These are phyloP conservation scores for Epichloe hybrida DNA, from an alignment of 2,329 filamentous ascomycete species.

Conservation along the genomic window DNA sequence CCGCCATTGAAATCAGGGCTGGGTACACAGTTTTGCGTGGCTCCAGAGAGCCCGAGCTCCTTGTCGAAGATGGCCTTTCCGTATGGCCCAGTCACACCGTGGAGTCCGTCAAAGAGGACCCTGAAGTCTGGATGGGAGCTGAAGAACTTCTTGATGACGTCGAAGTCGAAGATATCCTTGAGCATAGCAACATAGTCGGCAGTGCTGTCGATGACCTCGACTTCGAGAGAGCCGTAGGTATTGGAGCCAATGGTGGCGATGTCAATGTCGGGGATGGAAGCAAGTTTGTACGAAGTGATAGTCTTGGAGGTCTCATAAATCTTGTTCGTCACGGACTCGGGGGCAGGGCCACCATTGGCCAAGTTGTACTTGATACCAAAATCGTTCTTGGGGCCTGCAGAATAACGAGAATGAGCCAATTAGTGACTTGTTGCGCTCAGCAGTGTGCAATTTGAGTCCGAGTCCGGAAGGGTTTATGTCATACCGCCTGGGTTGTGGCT, in stretches of 20 bases:
- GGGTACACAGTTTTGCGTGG: constrained; percentile 82
- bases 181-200: constrained; percentile 88
- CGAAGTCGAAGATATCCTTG: constrained; percentile 97
- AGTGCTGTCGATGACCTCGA: constrained; percentile 89
- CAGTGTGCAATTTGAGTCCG: not conserved
- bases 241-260: constrained; percentile 69
- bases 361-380: constrained; percentile 99
- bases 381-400: constrained; percentile 72
- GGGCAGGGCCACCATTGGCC: constrained; percentile 86
- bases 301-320: constrained; percentile 88
- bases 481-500: constrained; percentile 96
- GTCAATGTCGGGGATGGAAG: constrained; percentile 76
- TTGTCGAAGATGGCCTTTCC: constrained; percentile 89
- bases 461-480: constrained; percentile 14
- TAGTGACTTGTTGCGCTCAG: not conserved
- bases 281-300: constrained; percentile 83
- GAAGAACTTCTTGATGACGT: constrained; percentile 90
- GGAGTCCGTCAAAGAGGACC: constrained; percentile 87
- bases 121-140: constrained; percentile 81
- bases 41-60: constrained; percentile 69
- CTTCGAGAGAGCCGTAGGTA: constrained; percentile 75
- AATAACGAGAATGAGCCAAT: constrained; percentile 4
- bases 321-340: constrained; percentile 94
- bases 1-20: constrained; percentile 93
- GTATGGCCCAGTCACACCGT: constrained; percentile 91